A percentile compares a stretch with the other conserved stretches of the same genome.
phyloP scores from a whole-genome alignment of 1,284 basidiomycete genomes.

The Malassezia brasiliensis region DNA sequence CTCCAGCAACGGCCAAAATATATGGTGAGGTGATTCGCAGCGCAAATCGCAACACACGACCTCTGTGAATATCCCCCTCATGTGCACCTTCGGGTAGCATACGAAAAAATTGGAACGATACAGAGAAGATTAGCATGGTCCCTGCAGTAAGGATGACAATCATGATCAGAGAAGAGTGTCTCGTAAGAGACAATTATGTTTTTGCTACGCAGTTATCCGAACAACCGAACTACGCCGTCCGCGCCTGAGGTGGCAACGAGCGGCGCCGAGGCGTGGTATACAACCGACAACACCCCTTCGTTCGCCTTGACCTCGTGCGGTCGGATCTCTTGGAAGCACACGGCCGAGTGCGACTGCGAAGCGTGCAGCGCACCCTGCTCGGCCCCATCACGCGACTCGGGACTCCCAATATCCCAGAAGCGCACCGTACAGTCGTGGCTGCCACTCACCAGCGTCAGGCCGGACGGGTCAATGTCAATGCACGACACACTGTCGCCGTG shows the following conservation, averaged over 20 bases:
- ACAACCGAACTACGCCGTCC: constrained; percentile 87
- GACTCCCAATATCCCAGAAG: constrained; percentile 77
- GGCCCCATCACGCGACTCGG: background rate
- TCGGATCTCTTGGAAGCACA: constrained; percentile 79
- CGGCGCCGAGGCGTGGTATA: constrained; percentile 71
- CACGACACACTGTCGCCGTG: constrained; percentile 86
- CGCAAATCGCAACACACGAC: background rate
- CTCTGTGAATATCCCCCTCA: background rate
- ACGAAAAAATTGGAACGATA: constrained; percentile 48
- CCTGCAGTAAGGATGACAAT: constrained; percentile 48
- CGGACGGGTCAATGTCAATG: constrained; percentile 74
- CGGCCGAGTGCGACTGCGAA: constrained; percentile 32
- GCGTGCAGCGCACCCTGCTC: constrained; percentile 36
- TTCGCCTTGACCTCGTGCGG: constrained; percentile 67
- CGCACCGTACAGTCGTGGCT: constrained; percentile 88
- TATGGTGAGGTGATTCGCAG: background rate
- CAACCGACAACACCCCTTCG: constrained; percentile 80
- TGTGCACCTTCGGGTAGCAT: constrained; percentile 23
- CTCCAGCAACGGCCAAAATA: background rate
- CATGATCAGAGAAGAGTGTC: constrained; percentile 24
- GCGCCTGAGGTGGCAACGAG: constrained; percentile 86
- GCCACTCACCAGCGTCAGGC: constrained; percentile 75
- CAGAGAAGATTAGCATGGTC: constrained; percentile 50
- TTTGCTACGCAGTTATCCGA: constrained; percentile 21
- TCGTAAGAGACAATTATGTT: constrained; percentile 22